Conservation (phyloP, 164 flowering plant species). For the Umbellularia californica region DNA sequence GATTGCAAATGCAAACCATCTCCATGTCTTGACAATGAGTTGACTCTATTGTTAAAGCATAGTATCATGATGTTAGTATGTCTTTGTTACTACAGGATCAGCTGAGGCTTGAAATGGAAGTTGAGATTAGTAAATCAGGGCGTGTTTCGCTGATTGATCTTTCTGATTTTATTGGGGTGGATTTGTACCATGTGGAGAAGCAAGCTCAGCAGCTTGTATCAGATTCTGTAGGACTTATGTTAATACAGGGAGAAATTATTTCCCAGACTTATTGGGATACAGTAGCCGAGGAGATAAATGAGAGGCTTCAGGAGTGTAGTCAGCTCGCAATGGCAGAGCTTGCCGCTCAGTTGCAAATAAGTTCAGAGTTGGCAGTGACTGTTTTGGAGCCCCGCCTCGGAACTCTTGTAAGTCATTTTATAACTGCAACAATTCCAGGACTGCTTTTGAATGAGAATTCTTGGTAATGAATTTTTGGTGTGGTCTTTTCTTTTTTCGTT, state of each 20-base stretch:
- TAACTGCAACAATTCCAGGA: neutral
- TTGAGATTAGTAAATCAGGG: conserved; percentile 56
- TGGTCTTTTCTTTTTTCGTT: neutral
- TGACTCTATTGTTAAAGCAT: neutral
- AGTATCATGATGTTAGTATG: neutral
- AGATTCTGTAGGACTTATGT: conserved; percentile 50
- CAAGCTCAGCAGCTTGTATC: conserved; percentile 63
- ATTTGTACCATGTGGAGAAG: conserved; percentile 87
- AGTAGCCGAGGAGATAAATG: conserved; percentile 85
- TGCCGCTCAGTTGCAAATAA: conserved; percentile 74
- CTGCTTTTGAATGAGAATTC: neutral
- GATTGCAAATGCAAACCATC: neutral
- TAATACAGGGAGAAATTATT: conserved; percentile 90
- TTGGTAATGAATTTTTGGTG: neutral
- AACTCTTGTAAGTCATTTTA: conserved; percentile 40
- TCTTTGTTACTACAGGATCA: conserved; percentile 48
- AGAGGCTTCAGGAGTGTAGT: conserved; percentile 91
- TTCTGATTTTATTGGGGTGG: conserved; percentile 75
- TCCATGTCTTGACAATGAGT: neutral
- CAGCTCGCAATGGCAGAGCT: conserved; percentile 88
- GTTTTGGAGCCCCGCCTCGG: conserved; percentile 82
- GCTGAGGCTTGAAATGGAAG: conserved; percentile 68
- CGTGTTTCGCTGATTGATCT: conserved; percentile 89
- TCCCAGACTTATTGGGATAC: conserved; percentile 83
- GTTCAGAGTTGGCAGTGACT: conserved; percentile 62